phyloP scores from a whole-genome alignment of 2,329 filamentous ascomycete species.

The Colletotrichum higginsianum region DNA sequence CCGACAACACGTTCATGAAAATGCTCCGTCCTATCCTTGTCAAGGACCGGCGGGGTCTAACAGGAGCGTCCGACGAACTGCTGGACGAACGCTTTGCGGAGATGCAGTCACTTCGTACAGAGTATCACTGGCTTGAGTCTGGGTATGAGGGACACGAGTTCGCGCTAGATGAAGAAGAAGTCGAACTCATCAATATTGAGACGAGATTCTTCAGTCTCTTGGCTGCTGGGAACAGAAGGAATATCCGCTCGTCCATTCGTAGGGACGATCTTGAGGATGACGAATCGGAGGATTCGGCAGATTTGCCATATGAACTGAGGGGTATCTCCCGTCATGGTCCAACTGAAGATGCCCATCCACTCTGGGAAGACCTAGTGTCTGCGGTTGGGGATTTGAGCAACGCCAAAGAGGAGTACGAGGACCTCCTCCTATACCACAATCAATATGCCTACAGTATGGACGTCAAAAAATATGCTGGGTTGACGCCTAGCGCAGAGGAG shows the following conservation, averaged over 20 bases:
- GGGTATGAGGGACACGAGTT: slow-evolving; percentile 56
- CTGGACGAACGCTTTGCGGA: slow-evolving; percentile 51
- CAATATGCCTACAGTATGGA: slow-evolving; percentile 55
- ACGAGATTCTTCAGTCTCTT: slow-evolving; percentile 56
- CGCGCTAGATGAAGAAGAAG: slow-evolving; percentile 54
- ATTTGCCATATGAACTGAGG: slow-evolving; percentile 52
- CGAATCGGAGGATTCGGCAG: slow-evolving; percentile 23
- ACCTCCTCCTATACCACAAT: slow-evolving; percentile 58
- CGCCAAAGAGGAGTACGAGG: slow-evolving; percentile 62
- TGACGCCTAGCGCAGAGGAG: slow-evolving; percentile 54
- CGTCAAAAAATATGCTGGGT: slow-evolving; percentile 49
- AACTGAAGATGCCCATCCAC: slow-evolving; percentile 61
- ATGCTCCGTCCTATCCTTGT: slow-evolving; percentile 55
- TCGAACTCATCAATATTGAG: slow-evolving; percentile 54
- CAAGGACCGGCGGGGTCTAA: slow-evolving; percentile 44
- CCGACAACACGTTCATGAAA: slow-evolving; percentile 59
- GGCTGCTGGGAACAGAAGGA: slow-evolving; percentile 41
- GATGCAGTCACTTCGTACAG: slow-evolving; percentile 56
- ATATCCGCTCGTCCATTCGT: background rate
- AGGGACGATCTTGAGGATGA: slow-evolving; percentile 34
- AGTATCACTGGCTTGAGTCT: slow-evolving; percentile 55
- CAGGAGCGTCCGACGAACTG: slow-evolving; percentile 44
- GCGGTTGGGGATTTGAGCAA: slow-evolving; percentile 62
- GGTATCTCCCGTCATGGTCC: slow-evolving; percentile 55
- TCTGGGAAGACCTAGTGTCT: slow-evolving; percentile 61